phyloP scores from a whole-genome alignment of 306 rosid species.

The Dalbergia cultrata region DNA sequence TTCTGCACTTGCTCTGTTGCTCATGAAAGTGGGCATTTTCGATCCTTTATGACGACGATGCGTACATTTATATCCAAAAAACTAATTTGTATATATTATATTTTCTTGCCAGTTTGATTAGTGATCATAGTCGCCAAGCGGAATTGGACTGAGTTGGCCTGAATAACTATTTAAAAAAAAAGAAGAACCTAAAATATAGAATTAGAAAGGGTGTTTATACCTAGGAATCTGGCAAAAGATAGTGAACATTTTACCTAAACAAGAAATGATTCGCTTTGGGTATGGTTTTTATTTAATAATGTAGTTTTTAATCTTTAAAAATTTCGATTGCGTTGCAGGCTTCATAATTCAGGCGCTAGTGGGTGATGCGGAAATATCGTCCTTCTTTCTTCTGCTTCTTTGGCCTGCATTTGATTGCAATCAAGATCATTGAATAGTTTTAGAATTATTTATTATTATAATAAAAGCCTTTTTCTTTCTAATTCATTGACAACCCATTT shows the following conservation, averaged over 20 bases:
- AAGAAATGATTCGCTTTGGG: conserved; percentile 48
- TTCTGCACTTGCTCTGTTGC: not conserved
- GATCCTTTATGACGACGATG: not conserved
- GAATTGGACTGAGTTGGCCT: conserved; percentile 47
- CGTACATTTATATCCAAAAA: not conserved
- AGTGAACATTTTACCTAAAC: conserved; percentile 53
- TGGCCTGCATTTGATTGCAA: conserved; percentile 54
- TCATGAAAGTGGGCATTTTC: conserved; percentile 18
- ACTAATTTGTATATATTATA: not conserved
- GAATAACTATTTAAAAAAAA: conserved; percentile 25
- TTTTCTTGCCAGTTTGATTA: conserved; percentile 2
- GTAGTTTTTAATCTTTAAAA: not conserved
- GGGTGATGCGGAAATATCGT: conserved; percentile 51
- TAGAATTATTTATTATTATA: not conserved
- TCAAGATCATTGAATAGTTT: conserved; percentile 41
- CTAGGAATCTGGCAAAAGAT: conserved; percentile 67
- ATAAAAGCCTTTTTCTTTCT: not conserved
- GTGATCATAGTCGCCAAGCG: conserved; percentile 16
- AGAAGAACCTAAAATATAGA: conserved; percentile 4
- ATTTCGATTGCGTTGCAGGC: conserved; percentile 18
- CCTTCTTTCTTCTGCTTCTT: conserved; percentile 37
- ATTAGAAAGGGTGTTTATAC: conserved; percentile 49
- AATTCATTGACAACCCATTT: conserved; percentile 43
- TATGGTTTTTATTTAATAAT: conserved; percentile 30
- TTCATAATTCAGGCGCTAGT: conserved; percentile 46